Evolutionary conservation across 441 rosid species (phyloP).

Genomic region (Arabidopsis hybrid): DNA sequence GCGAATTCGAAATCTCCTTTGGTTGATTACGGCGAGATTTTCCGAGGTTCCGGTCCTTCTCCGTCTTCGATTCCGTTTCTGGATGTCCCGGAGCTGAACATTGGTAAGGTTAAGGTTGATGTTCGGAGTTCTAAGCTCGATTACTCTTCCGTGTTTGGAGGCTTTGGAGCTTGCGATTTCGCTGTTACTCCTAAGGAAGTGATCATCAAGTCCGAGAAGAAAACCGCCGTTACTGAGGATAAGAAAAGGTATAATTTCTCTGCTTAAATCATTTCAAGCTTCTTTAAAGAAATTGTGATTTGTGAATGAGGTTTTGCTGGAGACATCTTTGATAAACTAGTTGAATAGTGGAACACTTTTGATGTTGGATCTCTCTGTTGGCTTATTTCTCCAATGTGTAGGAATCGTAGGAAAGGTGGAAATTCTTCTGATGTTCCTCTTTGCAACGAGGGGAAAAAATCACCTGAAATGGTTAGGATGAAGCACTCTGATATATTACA

Average conservation of each 20-base stretch:
- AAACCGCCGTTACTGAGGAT: constrained; percentile 13
- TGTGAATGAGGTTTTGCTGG: background rate
- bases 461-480: constrained; percentile 47
- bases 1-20: constrained; percentile 44
- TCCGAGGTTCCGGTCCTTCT: constrained; percentile 66
- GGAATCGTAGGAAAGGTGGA: constrained; percentile 44
- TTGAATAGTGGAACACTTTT: constrained; percentile 25
- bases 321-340: background rate
- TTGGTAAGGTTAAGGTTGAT: constrained; percentile 56
- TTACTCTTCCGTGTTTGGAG: constrained; percentile 81
- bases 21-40: constrained; percentile 82
- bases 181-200: constrained; percentile 65
- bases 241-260: constrained; percentile 32
- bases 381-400: constrained; percentile 31
- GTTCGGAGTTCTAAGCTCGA: constrained; percentile 69
- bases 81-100: constrained; percentile 74
- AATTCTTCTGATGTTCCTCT: constrained; percentile 39
- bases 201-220: constrained; percentile 50
- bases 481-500: constrained; percentile 35
- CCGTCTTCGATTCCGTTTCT: constrained; percentile 88
- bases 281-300: constrained; percentile 15
- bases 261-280: background rate
- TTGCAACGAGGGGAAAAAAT: constrained; percentile 24
- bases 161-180: constrained; percentile 61
- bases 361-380: constrained; percentile 14